A percentile compares a stretch with the other conserved stretches of the same genome.
Conservation (phyloP, 257 asterid species). For the Pogostemon cablin region DNA sequence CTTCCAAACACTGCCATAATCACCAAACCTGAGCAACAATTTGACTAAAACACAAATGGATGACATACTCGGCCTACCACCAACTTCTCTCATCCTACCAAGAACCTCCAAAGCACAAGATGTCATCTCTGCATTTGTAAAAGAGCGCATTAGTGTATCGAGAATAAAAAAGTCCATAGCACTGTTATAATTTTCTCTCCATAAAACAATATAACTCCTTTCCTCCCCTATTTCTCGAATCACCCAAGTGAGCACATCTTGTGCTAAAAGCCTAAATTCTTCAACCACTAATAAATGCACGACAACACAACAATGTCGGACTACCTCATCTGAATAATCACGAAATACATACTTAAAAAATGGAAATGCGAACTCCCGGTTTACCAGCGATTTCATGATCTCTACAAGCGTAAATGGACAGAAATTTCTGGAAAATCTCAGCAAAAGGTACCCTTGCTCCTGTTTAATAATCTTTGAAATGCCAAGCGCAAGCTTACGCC, state of each 20-base stretch:
- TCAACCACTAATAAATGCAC: slow-evolving; percentile 59
- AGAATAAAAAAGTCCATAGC: slow-evolving; percentile 60
- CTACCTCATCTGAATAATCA: slow-evolving; percentile 50
- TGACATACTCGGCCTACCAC: slow-evolving; percentile 64
- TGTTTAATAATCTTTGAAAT: slow-evolving; percentile 62
- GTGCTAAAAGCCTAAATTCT: slow-evolving; percentile 62
- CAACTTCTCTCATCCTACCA: slow-evolving; percentile 68
- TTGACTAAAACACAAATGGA: slow-evolving; percentile 63
- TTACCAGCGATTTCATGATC: slow-evolving; percentile 58
- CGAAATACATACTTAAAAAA: slow-evolving; percentile 67
- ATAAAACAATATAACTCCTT: slow-evolving; percentile 64
- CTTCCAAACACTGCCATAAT: slow-evolving; percentile 78
- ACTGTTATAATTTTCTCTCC: slow-evolving; percentile 49
- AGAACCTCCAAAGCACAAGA: slow-evolving; percentile 62
- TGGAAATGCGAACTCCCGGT: slow-evolving; percentile 62
- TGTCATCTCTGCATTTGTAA: slow-evolving; percentile 68
- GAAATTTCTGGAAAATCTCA: slow-evolving; percentile 50
- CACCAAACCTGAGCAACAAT: slow-evolving; percentile 69
- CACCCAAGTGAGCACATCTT: slow-evolving; percentile 74
- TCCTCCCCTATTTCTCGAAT: slow-evolving; percentile 60
- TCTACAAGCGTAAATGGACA: slow-evolving; percentile 57
- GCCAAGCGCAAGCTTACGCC: slow-evolving; percentile 65
- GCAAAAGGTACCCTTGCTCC: slow-evolving; percentile 41
- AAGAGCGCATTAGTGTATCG: slow-evolving; percentile 81
- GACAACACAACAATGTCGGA: slow-evolving; percentile 53